Evolutionary conservation across 2,329 filamentous ascomycete species (phyloP).

Genomic region (Fusarium tjaetaba): DNA sequence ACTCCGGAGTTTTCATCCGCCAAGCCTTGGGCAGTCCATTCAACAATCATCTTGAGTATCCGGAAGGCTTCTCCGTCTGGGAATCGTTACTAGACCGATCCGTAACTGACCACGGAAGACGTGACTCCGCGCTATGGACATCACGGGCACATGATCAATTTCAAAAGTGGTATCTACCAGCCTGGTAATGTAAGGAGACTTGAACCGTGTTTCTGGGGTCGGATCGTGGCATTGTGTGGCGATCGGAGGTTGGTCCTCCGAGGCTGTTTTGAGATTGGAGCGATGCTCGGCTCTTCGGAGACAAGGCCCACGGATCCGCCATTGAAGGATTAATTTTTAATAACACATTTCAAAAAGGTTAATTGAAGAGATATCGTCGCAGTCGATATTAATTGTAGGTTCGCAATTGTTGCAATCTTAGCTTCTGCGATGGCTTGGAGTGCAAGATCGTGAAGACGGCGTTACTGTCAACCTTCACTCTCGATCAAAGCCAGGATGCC

Average conservation of each 20-base stretch:
- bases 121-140: neutral
- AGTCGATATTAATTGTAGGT: rapidly evolving
- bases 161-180: neutral
- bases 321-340: neutral
- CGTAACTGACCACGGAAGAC: constrained; percentile 17
- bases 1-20: neutral
- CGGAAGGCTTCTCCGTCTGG: constrained; percentile 5
- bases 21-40: neutral
- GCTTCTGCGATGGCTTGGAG: neutral
- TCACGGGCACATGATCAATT: constrained; percentile 10
- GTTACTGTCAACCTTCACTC: rapidly evolving
- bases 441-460: neutral
- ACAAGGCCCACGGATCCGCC: constrained; percentile 20
- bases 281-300: constrained; percentile 1
- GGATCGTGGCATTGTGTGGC: constrained; percentile 6
- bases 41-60: neutral
- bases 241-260: constrained; percentile 26
- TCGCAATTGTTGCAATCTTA: too few species aligned
- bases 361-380: rapidly evolving
- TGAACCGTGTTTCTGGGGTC: neutral
- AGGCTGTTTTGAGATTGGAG: constrained; percentile 7
- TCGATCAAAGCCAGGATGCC: neutral
- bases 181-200: neutral
- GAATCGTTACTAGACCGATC: neutral
- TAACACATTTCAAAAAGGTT: neutral